These are phyloP conservation scores for Pseudocercospora eumusae DNA, from an alignment of 2,329 filamentous ascomycete genomes.

Conservation along the genomic window DNA sequence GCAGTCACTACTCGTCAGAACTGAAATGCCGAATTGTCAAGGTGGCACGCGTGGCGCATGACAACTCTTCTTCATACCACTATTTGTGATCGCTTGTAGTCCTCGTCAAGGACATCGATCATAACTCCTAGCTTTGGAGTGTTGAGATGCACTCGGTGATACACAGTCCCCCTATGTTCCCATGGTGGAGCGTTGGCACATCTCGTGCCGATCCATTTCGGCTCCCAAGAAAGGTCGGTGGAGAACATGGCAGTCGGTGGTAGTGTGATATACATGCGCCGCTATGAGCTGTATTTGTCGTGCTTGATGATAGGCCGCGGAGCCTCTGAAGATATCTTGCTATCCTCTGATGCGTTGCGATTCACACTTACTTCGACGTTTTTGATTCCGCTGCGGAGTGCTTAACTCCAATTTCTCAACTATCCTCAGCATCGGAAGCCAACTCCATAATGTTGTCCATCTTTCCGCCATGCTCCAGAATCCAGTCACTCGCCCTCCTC, in stretches of 20 bases:
- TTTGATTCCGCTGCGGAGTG: neutral
- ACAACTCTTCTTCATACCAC: neutral
- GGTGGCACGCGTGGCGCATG: neutral
- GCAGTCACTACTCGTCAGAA: no score
- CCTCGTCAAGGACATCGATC: neutral
- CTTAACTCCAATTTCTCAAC: neutral
- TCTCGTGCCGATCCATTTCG: neutral
- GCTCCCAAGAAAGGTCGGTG: neutral
- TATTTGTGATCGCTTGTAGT: neutral
- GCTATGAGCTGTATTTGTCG: neutral
- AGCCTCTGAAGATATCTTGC: neutral
- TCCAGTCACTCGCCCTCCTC: neutral
- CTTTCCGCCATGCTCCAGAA: slow-evolving; percentile 4
- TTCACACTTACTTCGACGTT: neutral
- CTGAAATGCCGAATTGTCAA: neutral
- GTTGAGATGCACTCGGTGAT: neutral
- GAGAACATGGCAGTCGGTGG: neutral
- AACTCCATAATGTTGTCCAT: slow-evolving; percentile 9
- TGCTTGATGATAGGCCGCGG: neutral
- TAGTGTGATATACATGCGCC: slow-evolving; percentile 1
- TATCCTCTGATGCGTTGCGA: neutral
- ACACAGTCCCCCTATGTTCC: neutral
- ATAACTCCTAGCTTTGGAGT: neutral
- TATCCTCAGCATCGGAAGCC: slow-evolving; percentile 1
- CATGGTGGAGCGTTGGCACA: neutral